phyloP scores from a whole-genome alignment of 768 basidiomycete species.

The Leccinum subtestaceum region DNA sequence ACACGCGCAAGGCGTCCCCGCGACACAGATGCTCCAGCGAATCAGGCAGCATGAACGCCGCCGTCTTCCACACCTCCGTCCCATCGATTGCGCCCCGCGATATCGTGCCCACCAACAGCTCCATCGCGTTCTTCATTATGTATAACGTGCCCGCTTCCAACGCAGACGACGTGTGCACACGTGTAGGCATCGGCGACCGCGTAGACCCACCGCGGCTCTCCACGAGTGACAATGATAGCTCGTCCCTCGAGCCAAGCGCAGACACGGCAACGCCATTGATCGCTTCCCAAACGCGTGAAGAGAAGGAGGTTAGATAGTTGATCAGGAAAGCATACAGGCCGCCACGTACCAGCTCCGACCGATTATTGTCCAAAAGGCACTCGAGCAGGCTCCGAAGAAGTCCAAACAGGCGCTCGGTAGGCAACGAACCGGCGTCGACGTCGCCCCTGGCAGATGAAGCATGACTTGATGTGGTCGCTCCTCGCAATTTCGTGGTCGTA shows the following conservation, averaged over 20 bases:
- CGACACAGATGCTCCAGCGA: conserved; percentile 72
- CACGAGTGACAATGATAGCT: conserved; percentile 35
- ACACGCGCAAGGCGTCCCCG: conserved; percentile 61
- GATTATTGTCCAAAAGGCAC: conserved; percentile 71
- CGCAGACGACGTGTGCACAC: not conserved
- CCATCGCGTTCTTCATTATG: conserved; percentile 64
- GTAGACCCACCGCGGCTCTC: conserved; percentile 34
- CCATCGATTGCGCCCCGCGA: conserved; percentile 49
- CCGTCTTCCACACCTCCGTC: conserved; percentile 94
- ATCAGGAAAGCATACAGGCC: conserved; percentile 89
- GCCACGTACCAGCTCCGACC: conserved; percentile 85
- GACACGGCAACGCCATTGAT: conserved; percentile 35
- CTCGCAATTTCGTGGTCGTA: conserved; percentile 84
- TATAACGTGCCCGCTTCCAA: conserved; percentile 57
- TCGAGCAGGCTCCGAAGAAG: conserved; percentile 53
- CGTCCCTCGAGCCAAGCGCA: conserved; percentile 37
- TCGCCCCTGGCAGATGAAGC: conserved; percentile 65
- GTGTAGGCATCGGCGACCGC: conserved; percentile 16
- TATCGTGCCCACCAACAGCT: conserved; percentile 71
- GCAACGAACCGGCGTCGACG: conserved; percentile 65
- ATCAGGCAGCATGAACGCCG: conserved; percentile 89
- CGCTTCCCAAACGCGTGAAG: conserved; percentile 23
- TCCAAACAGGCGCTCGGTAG: conserved; percentile 73
- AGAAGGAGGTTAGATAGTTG: conserved; percentile 58
- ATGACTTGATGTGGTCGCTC: conserved; percentile 70